Evolutionary conservation across 129 eudicot genomes (phyloP).

Genomic region (Chrysanthemum seticuspe): DNA sequence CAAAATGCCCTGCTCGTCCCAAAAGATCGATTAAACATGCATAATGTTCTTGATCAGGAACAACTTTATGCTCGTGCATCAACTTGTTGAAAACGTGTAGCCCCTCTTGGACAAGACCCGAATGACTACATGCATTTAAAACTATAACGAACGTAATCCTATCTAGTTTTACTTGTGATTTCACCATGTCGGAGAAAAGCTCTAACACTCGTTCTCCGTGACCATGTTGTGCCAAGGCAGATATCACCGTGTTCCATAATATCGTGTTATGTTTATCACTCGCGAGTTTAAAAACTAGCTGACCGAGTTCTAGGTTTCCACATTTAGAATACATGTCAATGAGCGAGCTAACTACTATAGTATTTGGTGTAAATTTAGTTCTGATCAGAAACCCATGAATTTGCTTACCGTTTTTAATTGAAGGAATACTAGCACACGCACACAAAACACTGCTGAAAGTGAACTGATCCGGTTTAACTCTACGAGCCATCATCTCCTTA

Average conservation of each 20-base stretch:
- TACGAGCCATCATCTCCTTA: conserved; percentile 38
- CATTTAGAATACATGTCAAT: conserved; percentile 88
- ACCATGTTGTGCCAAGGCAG: conserved; percentile 85
- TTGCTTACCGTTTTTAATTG: conserved; percentile 60
- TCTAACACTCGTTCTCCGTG: conserved; percentile 49
- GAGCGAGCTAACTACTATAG: conserved; percentile 62
- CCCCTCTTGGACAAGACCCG: conserved; percentile 67
- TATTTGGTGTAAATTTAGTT: conserved; percentile 51
- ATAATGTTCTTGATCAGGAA: conserved; percentile 75
- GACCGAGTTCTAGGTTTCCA: conserved; percentile 44
- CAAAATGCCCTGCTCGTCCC: conserved; percentile 69
- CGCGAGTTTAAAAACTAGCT: conserved; percentile 38
- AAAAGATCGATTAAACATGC: conserved; percentile 79
- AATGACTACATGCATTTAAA: conserved; percentile 75
- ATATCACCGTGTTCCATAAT: conserved; percentile 75
- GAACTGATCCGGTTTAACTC: conserved; percentile 62
- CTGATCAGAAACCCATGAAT: conserved; percentile 58
- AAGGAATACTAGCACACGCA: conserved; percentile 59
- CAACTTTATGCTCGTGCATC: conserved; percentile 31
- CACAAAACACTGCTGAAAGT: conserved; percentile 67
- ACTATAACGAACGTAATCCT: conserved; percentile 59
- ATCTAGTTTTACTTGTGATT: conserved; percentile 47
- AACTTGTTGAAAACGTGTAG: conserved; percentile 40
- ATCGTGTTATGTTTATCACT: conserved; percentile 43
- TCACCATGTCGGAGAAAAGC: conserved; percentile 54